Evolutionary conservation across 805 yeast species (phyloP), one percentile per base, ranked within the genome.

Genomic region (Yamadazyma insecticola): DNA sequence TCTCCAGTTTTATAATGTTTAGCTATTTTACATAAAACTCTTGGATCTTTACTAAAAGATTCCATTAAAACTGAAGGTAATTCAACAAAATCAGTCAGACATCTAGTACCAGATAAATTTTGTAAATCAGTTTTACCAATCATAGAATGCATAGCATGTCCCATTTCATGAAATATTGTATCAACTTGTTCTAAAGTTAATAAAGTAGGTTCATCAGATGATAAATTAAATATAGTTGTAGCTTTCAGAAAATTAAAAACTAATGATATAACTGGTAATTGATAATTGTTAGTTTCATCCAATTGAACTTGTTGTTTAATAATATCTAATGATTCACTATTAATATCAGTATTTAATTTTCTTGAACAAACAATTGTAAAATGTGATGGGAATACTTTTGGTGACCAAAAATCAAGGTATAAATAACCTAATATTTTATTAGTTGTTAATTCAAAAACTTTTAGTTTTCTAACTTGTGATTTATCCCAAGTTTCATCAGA

Each of bases 141-240:
- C 96, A 92, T 90, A 3, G 97, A 86, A 55, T 92, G 98, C 76
- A 92, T 83, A 1, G 97, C 97, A 57, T 92, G 98, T 1, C 98
- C 98, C 96, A 92, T 88, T 58, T 92, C 98, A 57, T 92, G 98
- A 63, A 92, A 92, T 13, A 92, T 62, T 0, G 98, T 92, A 47
- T 90, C 96, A 13, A 90, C 88, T 48, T 92, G 97, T 35, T 70
- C 74, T 35, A 85, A 66, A 9, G 80, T 67, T 23, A 90, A 57
- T 13, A 84, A 60, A 18, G 89, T 78, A 14, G 75, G 72, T 16
- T 27, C 25, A 7, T n/a, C 17, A 3, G 29, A 22, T 12, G 23
- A 25, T 4, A 28, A 28, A 15, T 19, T 20, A 12, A 30, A 20
- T 4, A 25, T 9, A 14, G 33, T 18, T 13, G 37, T 14, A 13